Evolutionary conservation across 768 basidiomycete genomes (phyloP).

Genomic region (Agrocybe pediades): DNA sequence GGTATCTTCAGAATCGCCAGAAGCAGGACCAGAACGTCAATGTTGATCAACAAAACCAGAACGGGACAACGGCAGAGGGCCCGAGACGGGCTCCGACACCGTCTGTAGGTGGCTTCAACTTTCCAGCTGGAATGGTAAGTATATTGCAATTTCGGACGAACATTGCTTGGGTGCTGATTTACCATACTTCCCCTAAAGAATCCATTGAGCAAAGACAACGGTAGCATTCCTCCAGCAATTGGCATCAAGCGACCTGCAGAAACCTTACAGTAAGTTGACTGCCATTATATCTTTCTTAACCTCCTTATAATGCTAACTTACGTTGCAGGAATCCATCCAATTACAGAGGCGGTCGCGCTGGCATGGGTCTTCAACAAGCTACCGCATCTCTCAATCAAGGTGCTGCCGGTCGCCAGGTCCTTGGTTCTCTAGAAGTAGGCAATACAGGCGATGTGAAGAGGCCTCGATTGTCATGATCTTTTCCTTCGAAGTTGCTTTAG

Average conservation of each 20-base stretch:
- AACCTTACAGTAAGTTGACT: conserved; percentile 20
- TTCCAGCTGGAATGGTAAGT: conserved; percentile 47
- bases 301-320: conserved; percentile 4
- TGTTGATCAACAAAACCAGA: conserved; percentile 11
- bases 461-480: not conserved
- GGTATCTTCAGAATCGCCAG: conserved; percentile 12
- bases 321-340: conserved; percentile 20
- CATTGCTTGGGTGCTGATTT: not conserved
- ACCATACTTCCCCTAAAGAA: conserved; percentile 11
- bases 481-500: not conserved
- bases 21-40: conserved; percentile 16
- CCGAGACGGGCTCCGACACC: conserved; percentile 29
- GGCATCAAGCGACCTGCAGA: conserved; percentile 38
- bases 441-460: not conserved
- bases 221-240: conserved; percentile 11
- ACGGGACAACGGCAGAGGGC: conserved; percentile 20
- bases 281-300: not conserved
- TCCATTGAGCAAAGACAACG: conserved; percentile 1
- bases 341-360: conserved; percentile 30
- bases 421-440: not conserved
- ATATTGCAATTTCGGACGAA: not conserved
- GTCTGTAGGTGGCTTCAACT: conserved; percentile 52
- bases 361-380: conserved; percentile 43
- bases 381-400: conserved; percentile 1
- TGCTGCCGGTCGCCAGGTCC: not conserved